Evolutionary conservation across 176 grass and related monocot species (phyloP).

Genomic region (Avena eriantha): DNA sequence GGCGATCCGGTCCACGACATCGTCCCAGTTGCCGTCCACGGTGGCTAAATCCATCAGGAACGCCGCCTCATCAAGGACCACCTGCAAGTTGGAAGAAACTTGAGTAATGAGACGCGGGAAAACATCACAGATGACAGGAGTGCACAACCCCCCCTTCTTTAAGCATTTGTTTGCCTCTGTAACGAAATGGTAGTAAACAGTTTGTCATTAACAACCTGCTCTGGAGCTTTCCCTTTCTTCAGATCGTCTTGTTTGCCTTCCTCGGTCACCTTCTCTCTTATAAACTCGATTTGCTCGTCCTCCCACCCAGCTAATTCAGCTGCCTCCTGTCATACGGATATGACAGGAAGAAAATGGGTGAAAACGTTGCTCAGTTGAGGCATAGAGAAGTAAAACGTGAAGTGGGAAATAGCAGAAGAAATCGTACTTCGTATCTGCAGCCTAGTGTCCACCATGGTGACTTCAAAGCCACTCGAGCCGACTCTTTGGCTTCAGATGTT

Average conservation of each 20-base stretch:
- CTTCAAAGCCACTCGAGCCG: constrained; percentile 87
- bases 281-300: constrained; percentile 95
- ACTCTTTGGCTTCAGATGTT: constrained; percentile 82
- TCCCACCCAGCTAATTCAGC: constrained; percentile 95
- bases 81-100: constrained; percentile 45
- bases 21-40: constrained; percentile 82
- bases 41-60: constrained; percentile 91
- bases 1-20: constrained; percentile 70
- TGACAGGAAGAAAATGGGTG: neutral
- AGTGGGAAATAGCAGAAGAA: neutral
- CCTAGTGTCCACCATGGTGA: constrained; percentile 98
- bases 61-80: constrained; percentile 87
- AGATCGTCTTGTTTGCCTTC: constrained; percentile 84
- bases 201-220: constrained; percentile 55
- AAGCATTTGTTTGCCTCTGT: neutral
- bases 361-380: neutral
- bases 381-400: neutral
- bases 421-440: constrained; percentile 80
- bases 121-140: neutral
- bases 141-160: neutral
- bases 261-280: constrained; percentile 86
- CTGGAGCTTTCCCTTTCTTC: constrained; percentile 94
- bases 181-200: neutral
- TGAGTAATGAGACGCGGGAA: neutral
- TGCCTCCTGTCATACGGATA: constrained; percentile 63